Evolutionary conservation across 441 rosid species (phyloP), one percentile per base, ranked within the genome.

Genomic region (Syzygium malaccense): DNA sequence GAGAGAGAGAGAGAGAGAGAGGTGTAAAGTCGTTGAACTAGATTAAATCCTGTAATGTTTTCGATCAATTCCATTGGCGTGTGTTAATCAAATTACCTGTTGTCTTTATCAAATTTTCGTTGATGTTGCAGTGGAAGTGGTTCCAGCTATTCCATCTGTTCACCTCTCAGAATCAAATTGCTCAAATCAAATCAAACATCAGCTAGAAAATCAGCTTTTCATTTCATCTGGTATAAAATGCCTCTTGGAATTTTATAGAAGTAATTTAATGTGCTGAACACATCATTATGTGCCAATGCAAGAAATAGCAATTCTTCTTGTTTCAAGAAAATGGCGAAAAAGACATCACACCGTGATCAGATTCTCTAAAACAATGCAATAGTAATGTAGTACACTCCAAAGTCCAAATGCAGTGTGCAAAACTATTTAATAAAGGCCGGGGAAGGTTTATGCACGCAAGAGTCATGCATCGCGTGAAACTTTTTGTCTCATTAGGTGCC

Each of bases 81-180:
- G 14, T 19, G 28, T 19, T 71, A 49, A 45, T 13, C 20, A 41
- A 20, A 28, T 84, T 86, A 93, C 96, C 95, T 48, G 94, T 95
- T 88, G 92, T 80, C 88, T 87, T 93, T 86, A 94, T 94, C 90
- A 95, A 79, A 30, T 88, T 90, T 90, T 94, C 96, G 20, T 94
- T 89, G 80, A 95, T 92, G 49, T 93, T 1, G 32, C 96, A 95
- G 0, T 86, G 57, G 85, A 94, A 95, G 88, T 89, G 96, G 88
- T 94, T 94, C 95, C 95, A 94, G 75, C 94, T 94, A 85, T 94
- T 94, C 96, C 96, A 94, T 89, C 96, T 94, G 91, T 37, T 37
- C 41, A 37, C 41, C 41, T 37, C 41, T 28, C n/a, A 13, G 14
- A 58, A 56, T 28, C 32, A 45, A 45, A 20, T 51, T 41, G 66